A percentile compares a stretch with the other conserved stretches of the same genome.
phyloP scores from a whole-genome alignment of 2,329 filamentous ascomycete genomes.

The Ascosphaera aggregata region DNA sequence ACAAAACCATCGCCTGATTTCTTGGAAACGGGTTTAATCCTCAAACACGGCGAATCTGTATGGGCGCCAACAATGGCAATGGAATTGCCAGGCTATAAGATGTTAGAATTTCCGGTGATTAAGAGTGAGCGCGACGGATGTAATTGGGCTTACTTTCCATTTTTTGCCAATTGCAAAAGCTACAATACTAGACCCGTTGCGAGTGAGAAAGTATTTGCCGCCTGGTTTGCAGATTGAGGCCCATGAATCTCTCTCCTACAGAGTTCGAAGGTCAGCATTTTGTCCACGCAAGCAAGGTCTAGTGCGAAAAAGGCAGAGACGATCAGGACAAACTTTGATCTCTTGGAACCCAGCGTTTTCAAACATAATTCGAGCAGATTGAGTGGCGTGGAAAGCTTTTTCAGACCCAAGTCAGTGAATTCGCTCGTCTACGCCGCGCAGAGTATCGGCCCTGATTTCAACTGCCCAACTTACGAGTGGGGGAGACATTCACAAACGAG shows the following conservation, averaged over 20 bases:
- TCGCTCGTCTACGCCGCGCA: no score
- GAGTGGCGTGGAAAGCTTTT: slow-evolving; percentile 81
- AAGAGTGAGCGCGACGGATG: slow-evolving; percentile 6
- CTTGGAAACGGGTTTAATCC: slow-evolving; percentile 86
- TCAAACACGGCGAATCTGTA: slow-evolving; percentile 80
- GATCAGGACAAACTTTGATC: slow-evolving; percentile 34
- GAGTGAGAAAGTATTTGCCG: slow-evolving; percentile 71
- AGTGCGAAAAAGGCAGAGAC: not conserved
- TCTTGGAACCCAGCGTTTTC: slow-evolving; percentile 65
- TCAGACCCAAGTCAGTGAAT: slow-evolving; percentile 7
- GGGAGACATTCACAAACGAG: slow-evolving; percentile 83
- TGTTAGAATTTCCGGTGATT: not conserved
- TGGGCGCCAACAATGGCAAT: slow-evolving; percentile 87
- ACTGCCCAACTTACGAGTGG: slow-evolving; percentile 44
- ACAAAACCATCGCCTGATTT: slow-evolving; percentile 68
- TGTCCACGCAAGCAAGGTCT: not conserved
- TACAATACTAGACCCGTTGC: slow-evolving; percentile 69
- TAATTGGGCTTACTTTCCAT: slow-evolving; percentile 6
- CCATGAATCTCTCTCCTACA: slow-evolving; percentile 38
- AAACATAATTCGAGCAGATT: slow-evolving; percentile 50
- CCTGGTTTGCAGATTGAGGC: slow-evolving; percentile 44
- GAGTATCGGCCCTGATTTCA: slow-evolving; percentile 2
- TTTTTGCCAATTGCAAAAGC: slow-evolving; percentile 44
- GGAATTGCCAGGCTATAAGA: slow-evolving; percentile 49
- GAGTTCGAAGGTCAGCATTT: not conserved